Conservation (phyloP, 768 basidiomycete species). For the Boletus coccyginus region DNA sequence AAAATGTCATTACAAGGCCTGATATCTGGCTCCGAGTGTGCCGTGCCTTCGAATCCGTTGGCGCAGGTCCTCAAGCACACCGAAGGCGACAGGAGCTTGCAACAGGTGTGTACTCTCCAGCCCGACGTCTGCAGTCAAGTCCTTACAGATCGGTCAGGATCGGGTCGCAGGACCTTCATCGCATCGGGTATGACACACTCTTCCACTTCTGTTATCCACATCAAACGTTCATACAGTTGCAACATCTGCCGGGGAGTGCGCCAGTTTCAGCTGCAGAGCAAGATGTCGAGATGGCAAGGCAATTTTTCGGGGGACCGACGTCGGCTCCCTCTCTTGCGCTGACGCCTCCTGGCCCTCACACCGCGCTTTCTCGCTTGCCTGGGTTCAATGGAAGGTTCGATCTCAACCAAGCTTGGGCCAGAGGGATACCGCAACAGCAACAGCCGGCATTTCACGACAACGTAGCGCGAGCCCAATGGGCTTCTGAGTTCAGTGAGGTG, state of each 20-base stretch:
- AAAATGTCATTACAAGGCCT: constrained; percentile 75
- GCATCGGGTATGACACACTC: constrained; percentile 48
- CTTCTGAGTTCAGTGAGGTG: constrained; percentile 49
- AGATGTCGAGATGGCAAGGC: constrained; percentile 72
- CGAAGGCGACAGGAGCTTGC: constrained; percentile 83
- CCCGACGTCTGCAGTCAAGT: neutral
- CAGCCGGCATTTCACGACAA: constrained; percentile 37
- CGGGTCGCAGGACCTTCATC: constrained; percentile 71
- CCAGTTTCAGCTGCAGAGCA: constrained; percentile 51
- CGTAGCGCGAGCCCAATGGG: constrained; percentile 45
- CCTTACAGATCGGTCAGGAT: constrained; percentile 46
- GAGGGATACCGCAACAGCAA: constrained; percentile 46
- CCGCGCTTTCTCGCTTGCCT: constrained; percentile 27
- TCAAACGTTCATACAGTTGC: constrained; percentile 48
- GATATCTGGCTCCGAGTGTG: constrained; percentile 89
- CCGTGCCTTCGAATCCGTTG: constrained; percentile 78
- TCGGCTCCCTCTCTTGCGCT: constrained; percentile 35
- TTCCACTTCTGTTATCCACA: neutral
- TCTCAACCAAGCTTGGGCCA: constrained; percentile 52
- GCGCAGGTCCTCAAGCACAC: constrained; percentile 88
- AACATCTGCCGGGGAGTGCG: constrained; percentile 66
- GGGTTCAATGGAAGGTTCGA: constrained; percentile 33
- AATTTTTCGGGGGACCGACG: constrained; percentile 64
- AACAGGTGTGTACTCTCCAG: constrained; percentile 54
- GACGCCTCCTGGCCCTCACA: constrained; percentile 31